Evolutionary conservation across 2,329 filamentous ascomycete genomes (phyloP).

Genomic region (Calonectria hongkongensis): DNA sequence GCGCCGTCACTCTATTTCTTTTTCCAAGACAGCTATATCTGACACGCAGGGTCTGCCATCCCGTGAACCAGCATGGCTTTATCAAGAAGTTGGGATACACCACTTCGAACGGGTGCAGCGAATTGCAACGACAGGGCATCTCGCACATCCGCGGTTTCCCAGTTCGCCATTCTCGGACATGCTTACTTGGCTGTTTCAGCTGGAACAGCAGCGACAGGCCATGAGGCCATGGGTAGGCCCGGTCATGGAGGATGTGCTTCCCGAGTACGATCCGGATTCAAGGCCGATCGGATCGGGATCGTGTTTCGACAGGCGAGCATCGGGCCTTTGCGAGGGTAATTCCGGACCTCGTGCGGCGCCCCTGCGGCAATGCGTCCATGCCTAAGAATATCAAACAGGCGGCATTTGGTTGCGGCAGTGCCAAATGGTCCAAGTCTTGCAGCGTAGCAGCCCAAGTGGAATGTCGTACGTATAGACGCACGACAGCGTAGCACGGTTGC

Average conservation of each 20-base stretch:
- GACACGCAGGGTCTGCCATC: slow-evolving; percentile 3
- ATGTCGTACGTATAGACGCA: slow-evolving; percentile 25
- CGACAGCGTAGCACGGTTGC: slow-evolving; percentile 17
- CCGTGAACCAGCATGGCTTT: slow-evolving; percentile 6
- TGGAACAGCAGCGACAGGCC: background rate
- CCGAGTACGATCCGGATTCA: slow-evolving; percentile 30
- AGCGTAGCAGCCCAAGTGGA: slow-evolving; percentile 25
- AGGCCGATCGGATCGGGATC: slow-evolving; percentile 27
- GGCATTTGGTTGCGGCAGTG: slow-evolving; percentile 33
- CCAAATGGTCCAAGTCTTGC: slow-evolving; percentile 23
- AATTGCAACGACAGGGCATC: background rate
- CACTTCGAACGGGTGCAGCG: background rate
- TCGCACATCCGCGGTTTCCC: background rate
- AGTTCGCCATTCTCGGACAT: slow-evolving; percentile 5
- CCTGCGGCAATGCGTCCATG: slow-evolving; percentile 27
- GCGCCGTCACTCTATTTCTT: slow-evolving; percentile 12
- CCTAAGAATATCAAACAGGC: slow-evolving; percentile 20
- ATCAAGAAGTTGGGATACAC: background rate
- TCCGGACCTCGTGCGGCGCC: slow-evolving; percentile 15
- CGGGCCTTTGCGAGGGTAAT: slow-evolving; percentile 11
- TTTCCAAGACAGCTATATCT: slow-evolving; percentile 17
- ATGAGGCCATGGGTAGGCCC: slow-evolving; percentile 19
- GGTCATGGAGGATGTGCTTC: slow-evolving; percentile 9
- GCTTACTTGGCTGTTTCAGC: slow-evolving; percentile 11
- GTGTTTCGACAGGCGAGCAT: slow-evolving; percentile 19